phyloP scores from a whole-genome alignment of 495 filamentous ascomycete genomes.

The Cetradonia linearis region DNA sequence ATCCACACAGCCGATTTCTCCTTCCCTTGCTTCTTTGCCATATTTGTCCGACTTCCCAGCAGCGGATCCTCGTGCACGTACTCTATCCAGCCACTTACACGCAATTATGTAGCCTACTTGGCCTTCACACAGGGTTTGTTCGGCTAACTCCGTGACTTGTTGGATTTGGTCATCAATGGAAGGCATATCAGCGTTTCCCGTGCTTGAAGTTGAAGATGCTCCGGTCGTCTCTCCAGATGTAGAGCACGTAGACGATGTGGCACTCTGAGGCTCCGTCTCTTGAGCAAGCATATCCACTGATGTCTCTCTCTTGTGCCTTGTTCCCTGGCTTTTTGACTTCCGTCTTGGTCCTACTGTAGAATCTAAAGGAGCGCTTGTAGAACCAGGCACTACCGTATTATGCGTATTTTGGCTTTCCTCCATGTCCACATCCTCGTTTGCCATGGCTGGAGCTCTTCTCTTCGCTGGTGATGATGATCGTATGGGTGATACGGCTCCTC shows the following conservation, averaged over 20 bases:
- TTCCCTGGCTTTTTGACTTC: slow-evolving; percentile 16
- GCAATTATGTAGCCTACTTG: slow-evolving; percentile 73
- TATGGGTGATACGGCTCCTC: slow-evolving; percentile 13
- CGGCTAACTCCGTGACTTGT: slow-evolving; percentile 48
- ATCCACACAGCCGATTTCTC: slow-evolving; percentile 71
- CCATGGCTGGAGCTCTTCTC: slow-evolving; percentile 26
- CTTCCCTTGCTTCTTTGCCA: slow-evolving; percentile 51
- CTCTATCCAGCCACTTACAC: slow-evolving; percentile 62
- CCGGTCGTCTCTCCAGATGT: slow-evolving; percentile 16
- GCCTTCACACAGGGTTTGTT: slow-evolving; percentile 49
- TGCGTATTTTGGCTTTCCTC: slow-evolving; percentile 13
- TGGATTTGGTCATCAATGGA: slow-evolving; percentile 70
- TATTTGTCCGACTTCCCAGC: slow-evolving; percentile 38
- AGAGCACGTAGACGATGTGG: slow-evolving; percentile 18
- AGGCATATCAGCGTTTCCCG: slow-evolving; percentile 31
- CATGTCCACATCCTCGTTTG: slow-evolving; percentile 22
- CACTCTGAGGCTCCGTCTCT: slow-evolving; percentile 17
- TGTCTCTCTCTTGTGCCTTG: slow-evolving; percentile 21
- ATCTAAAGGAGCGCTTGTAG: not conserved
- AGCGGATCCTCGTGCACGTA: slow-evolving; percentile 56
- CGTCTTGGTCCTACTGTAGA: not conserved
- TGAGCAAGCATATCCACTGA: slow-evolving; percentile 30
- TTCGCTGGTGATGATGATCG: slow-evolving; percentile 27
- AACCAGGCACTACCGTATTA: slow-evolving; percentile 1
- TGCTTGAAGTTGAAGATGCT: slow-evolving; percentile 18